These are phyloP conservation scores for Penicillium cosmopolitanum DNA, from an alignment of 495 filamentous ascomycete species.

Conservation along the genomic window DNA sequence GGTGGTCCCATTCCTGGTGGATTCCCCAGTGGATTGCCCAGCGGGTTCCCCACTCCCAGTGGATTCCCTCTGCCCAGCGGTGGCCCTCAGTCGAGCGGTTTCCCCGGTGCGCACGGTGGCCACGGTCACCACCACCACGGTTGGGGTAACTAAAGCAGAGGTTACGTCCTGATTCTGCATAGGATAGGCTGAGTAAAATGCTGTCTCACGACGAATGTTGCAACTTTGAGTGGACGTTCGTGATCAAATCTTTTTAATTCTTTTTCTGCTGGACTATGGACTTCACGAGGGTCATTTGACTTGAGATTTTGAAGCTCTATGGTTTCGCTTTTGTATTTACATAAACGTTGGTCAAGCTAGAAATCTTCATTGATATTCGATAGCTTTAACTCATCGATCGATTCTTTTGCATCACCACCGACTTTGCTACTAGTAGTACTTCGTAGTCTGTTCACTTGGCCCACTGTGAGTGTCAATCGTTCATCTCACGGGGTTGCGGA, in stretches of 20 bases:
- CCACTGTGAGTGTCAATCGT: too few relatives aligned
- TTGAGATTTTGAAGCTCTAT: neutral
- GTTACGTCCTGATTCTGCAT: neutral
- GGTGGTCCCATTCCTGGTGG: neutral
- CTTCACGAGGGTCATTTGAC: neutral
- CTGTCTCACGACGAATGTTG: too few relatives aligned
- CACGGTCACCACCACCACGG: constrained; percentile 5
- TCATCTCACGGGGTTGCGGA: too few relatives aligned
- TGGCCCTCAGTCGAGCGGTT: neutral
- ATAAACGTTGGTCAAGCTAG: neutral
- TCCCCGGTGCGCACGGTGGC: neutral
- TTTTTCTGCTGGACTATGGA: neutral
- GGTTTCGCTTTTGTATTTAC: neutral
- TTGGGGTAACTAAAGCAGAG: neutral
- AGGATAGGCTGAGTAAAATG: too few relatives aligned
- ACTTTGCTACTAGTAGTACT: too few relatives aligned
- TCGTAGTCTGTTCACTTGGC: too few relatives aligned
- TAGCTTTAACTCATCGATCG: neutral
- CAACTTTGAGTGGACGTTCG: neutral
- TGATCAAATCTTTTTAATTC: neutral
- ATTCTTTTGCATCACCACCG: neutral
- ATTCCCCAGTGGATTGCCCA: neutral
- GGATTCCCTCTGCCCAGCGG: constrained; percentile 3
- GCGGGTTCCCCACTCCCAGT: neutral
- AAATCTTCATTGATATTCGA: neutral